phyloP scores from a whole-genome alignment of 352 stramenopile genomes.

The Phytophthora niederhauseri region DNA sequence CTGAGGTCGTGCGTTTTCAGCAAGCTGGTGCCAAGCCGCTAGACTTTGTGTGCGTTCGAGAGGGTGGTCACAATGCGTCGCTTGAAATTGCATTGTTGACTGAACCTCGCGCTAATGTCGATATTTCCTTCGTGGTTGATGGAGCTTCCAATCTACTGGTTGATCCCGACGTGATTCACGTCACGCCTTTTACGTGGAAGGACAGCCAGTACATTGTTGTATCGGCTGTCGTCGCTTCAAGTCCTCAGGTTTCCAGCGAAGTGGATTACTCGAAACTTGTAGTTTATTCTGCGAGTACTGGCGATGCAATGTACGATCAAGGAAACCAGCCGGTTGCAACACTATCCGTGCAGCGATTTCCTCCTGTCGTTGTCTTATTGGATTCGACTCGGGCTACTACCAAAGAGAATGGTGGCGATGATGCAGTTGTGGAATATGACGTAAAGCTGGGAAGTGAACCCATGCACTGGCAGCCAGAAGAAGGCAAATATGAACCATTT shows the following conservation, averaged over 20 bases:
- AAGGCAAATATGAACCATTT: conserved; percentile 40
- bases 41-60: conserved; percentile 48
- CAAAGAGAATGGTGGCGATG: conserved; percentile 49
- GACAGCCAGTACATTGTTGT: conserved; percentile 30
- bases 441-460: conserved; percentile 55
- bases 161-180: conserved; percentile 35
- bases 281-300: conserved; percentile 32
- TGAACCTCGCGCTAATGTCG: conserved; percentile 46
- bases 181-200: conserved; percentile 43
- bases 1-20: conserved; percentile 44
- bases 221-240: conserved; percentile 14
- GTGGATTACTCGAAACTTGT: conserved; percentile 39
- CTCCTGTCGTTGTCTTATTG: conserved; percentile 41
- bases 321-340: conserved; percentile 15
- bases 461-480: conserved; percentile 65
- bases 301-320: conserved; percentile 51
- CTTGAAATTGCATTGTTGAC: conserved; percentile 46
- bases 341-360: conserved; percentile 55
- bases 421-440: conserved; percentile 37
- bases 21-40: conserved; percentile 28
- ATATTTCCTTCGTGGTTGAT: conserved; percentile 38
- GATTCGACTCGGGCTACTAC: conserved; percentile 39
- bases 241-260: conserved; percentile 4
- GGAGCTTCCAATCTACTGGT: conserved; percentile 32
- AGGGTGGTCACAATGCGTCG: conserved; percentile 48